A percentile compares a stretch with the other conserved stretches of the same genome.
Conservation (phyloP, 2,329 filamentous ascomycete genomes). For the Penicillium sp. region DNA sequence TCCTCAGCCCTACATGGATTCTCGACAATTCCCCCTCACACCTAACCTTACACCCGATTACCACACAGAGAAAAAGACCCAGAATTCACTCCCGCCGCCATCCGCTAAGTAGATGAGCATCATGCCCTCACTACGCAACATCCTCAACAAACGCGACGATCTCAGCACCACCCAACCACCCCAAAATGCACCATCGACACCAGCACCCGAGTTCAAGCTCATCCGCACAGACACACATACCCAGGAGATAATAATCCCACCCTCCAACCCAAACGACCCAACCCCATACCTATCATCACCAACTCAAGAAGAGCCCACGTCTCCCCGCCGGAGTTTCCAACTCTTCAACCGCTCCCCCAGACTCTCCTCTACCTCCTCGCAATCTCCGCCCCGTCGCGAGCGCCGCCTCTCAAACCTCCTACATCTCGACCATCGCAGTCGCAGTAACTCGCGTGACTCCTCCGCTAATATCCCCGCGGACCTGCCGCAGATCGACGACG, state of each 20-base stretch:
- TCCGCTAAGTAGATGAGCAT: conserved; percentile 7
- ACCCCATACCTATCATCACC: conserved; percentile 5
- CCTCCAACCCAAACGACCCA: conserved; percentile 48
- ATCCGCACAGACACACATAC: conserved; percentile 78
- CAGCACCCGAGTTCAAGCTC: conserved; percentile 71
- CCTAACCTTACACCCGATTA: background rate
- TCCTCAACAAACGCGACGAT: conserved; percentile 63
- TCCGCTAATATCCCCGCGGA: conserved; percentile 73
- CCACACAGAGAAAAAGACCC: background rate
- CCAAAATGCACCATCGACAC: conserved; percentile 41
- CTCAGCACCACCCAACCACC: conserved; percentile 42
- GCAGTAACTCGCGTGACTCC: conserved; percentile 29
- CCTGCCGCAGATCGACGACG: conserved; percentile 68
- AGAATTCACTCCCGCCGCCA: background rate
- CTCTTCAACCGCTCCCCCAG: conserved; percentile 34
- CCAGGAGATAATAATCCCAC: conserved; percentile 74
- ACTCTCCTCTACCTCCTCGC: conserved; percentile 27
- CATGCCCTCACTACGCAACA: conserved; percentile 58
- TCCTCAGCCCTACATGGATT: background rate
- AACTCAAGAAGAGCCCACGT: conserved; percentile 22
- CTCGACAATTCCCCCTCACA: background rate
- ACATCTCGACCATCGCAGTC: conserved; percentile 38
- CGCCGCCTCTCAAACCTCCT: conserved; percentile 35
- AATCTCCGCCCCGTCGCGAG: conserved; percentile 29
- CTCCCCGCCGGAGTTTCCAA: conserved; percentile 36